Evolutionary conservation across 306 rosid genomes (phyloP).

Genomic region (Albizia julibrissin): DNA sequence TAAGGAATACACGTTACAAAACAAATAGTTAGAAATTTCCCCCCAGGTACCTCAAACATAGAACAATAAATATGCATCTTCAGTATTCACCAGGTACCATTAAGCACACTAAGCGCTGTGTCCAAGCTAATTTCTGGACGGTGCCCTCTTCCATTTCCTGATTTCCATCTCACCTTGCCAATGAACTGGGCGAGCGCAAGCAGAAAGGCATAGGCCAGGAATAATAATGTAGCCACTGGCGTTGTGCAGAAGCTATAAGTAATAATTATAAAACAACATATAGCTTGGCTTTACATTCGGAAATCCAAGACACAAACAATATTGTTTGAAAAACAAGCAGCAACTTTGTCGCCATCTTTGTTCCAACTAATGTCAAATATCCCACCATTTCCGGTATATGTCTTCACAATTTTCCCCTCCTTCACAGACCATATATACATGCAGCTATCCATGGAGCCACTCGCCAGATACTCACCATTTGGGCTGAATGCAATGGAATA

Average conservation of each 20-base stretch:
- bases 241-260: constrained; percentile 7
- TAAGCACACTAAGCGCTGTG: not conserved
- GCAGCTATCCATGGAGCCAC: constrained; percentile 88
- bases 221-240: not conserved
- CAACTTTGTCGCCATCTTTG: constrained; percentile 87
- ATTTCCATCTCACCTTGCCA: not conserved
- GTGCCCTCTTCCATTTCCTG: not conserved
- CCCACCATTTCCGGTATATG: constrained; percentile 87
- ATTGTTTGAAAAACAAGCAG: constrained; percentile 91
- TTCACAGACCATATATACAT: constrained; percentile 90
- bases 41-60: not conserved
- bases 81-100: not conserved
- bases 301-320: constrained; percentile 74
- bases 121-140: not conserved
- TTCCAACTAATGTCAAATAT: constrained; percentile 96
- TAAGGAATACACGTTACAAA: not conserved
- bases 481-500: constrained; percentile 97
- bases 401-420: constrained; percentile 84
- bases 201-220: not conserved
- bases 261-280: not conserved
- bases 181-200: not conserved
- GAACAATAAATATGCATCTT: not conserved
- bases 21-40: not conserved
- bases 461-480: constrained; percentile 85
- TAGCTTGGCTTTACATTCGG: constrained; percentile 44